Conservation (phyloP, 331 rosid genomes). For the Prunus yedoensis region DNA sequence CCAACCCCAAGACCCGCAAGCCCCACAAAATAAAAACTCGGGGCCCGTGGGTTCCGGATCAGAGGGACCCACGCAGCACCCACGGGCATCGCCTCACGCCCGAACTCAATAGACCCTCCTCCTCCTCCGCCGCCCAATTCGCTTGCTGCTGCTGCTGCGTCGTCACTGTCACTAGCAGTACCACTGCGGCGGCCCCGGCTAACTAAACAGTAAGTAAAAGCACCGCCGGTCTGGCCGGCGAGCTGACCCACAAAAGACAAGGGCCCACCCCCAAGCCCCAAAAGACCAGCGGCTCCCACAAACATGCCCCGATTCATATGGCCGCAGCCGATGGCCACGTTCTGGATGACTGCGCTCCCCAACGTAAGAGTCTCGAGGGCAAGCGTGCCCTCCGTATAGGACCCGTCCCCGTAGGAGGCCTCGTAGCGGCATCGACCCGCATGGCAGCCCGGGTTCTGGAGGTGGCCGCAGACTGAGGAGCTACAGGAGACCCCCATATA, state of each 20-base stretch:
- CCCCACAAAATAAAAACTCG: conserved; percentile 75
- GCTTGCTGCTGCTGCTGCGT: conserved; percentile 13
- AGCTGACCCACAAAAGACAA: conserved; percentile 94
- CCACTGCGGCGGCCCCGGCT: conserved; percentile 47
- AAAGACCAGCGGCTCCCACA: conserved; percentile 86
- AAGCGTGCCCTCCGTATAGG: conserved; percentile 87
- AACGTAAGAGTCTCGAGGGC: conserved; percentile 82
- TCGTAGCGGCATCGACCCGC: conserved; percentile 80
- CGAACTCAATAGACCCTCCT: conserved; percentile 67
- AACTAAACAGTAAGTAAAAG: conserved; percentile 77
- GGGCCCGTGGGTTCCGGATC: conserved; percentile 53
- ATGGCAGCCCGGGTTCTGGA: conserved; percentile 69
- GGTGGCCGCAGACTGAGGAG: conserved; percentile 70
- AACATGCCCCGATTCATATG: conserved; percentile 92
- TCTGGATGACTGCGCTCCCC: conserved; percentile 61
- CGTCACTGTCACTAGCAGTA: conserved; percentile 2
- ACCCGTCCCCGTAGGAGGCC: conserved; percentile 89
- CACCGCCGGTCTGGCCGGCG: conserved; percentile 81
- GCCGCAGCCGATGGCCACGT: conserved; percentile 93
- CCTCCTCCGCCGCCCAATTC: conserved; percentile 14
- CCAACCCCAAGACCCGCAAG: conserved; percentile 86
- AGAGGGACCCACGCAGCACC: conserved; percentile 91
- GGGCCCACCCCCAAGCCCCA: conserved; percentile 91
- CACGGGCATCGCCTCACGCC: conserved; percentile 77
- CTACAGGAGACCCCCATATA: conserved; percentile 69